These are phyloP conservation scores for Xanthoceras sorbifolium DNA, from an alignment of 345 rosid species.

Conservation along the genomic window DNA sequence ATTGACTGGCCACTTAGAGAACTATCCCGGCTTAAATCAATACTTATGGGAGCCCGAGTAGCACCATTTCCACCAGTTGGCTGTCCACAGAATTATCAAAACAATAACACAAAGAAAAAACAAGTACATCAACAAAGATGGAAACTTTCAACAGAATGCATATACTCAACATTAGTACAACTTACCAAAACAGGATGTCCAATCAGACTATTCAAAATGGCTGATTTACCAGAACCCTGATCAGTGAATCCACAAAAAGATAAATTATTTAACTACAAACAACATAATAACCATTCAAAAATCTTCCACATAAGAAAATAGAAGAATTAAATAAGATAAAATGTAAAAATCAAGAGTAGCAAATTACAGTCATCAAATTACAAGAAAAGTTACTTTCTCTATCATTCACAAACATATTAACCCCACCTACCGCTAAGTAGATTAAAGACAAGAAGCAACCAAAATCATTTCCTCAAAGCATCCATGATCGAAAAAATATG, in stretches of 20 bases:
- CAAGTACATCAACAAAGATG: constrained; percentile 12
- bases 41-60: constrained; percentile 86
- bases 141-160: constrained; percentile 11
- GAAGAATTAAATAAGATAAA: not conserved
- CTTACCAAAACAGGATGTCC: constrained; percentile 97
- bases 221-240: constrained; percentile 99
- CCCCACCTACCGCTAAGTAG: not conserved
- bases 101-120: not conserved
- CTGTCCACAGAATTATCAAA: constrained; percentile 40
- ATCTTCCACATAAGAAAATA: not conserved
- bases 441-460: not conserved
- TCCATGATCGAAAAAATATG: not conserved
- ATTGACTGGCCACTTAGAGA: constrained; percentile 80
- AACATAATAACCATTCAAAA: constrained; percentile 12
- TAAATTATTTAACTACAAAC: not conserved
- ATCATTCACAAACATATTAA: not conserved
- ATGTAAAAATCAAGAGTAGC: not conserved
- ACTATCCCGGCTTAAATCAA: constrained; percentile 70
- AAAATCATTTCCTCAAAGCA: not conserved
- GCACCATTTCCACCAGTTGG: constrained; percentile 99
- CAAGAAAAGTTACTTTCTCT: not conserved
- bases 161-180: constrained; percentile 18
- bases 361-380: no score
- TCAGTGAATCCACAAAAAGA: constrained; percentile 17
- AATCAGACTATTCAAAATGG: constrained; percentile 83